Base-by-base conservation (phyloP, 192 early-diverging fungal genomes). In the Lobosporangium transversale region DNA sequence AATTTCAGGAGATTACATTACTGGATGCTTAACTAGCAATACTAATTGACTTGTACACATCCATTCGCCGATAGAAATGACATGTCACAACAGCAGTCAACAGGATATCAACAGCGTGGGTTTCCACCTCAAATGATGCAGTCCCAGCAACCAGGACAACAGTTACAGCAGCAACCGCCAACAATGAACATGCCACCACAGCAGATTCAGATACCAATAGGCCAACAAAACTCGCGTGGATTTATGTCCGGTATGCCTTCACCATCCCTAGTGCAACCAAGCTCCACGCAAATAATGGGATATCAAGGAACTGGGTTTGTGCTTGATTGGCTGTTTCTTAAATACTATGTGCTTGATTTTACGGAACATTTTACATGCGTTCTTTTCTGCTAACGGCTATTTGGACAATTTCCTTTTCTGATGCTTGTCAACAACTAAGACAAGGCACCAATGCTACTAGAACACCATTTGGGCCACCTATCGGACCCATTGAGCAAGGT, bases 171-270 rank as follows among this genome's bases (percentile, higher is more conserved):
- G 26, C 70, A 50, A 47, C 66, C n/a, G 44, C 43, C 35, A 43
- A 56, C 52, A 27, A 57, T 66, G 64, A 53, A 53, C 20, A 56
- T 56, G 36, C 54, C 50, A 6, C 73, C 58, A 26, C 73, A 70
- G 36, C 58, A 52, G 26, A 75, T 76, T 29, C 73, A 76, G 21
- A 62, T 76, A 21, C 63, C 73, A 12, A 23, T 30, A 11, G 18
- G 14, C 12, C 64, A 55, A 33, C 63, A 65, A 17, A 37, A 30
- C 29, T 55, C 60, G 4, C 58, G 65, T 20, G 42, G 52, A 0
- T 76, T 67, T 45, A 66, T 67, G 58, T 42, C 52, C 14, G 73
- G 73, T n/a, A 76, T 76, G 73, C 73, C 73, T 18, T 76, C 73
- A 17, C 73, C 73, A 0, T 76, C 73, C 15, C 53, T 76, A 15